These are phyloP conservation scores for Sordariomycetes sp. DNA, from an alignment of 2,329 filamentous ascomycete genomes.

Conservation along the genomic window DNA sequence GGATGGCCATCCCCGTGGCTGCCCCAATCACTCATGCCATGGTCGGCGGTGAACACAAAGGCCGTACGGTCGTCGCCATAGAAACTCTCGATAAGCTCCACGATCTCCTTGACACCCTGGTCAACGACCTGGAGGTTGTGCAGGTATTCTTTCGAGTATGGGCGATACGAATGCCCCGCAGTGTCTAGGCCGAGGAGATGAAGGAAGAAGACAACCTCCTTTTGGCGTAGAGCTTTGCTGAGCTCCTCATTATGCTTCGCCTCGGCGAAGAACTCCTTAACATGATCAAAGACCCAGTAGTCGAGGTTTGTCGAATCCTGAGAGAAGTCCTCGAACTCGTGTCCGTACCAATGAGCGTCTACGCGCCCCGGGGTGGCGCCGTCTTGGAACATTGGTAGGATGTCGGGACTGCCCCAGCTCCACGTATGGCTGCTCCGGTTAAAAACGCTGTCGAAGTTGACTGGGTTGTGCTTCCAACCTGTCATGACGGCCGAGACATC, in stretches of 20 bases:
- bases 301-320: conserved; percentile 71
- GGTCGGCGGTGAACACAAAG: conserved; percentile 93
- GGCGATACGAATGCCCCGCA: conserved; percentile 70
- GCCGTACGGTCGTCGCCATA: conserved; percentile 78
- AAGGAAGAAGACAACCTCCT: conserved; percentile 89
- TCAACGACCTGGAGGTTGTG: conserved; percentile 93
- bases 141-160: conserved; percentile 91
- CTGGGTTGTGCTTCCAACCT: conserved; percentile 96
- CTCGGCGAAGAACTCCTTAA: conserved; percentile 72
- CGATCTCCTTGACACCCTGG: conserved; percentile 73
- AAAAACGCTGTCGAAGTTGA: conserved; percentile 98
- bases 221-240: conserved; percentile 57
- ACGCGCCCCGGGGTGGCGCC: conserved; percentile 82
- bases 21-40: conserved; percentile 99
- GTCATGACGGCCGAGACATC: conserved; percentile 96
- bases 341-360: conserved; percentile 71
- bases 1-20: conserved; percentile 97
- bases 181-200: conserved; percentile 90
- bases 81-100: conserved; percentile 69
- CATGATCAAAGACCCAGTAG: conserved; percentile 89
- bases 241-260: conserved; percentile 69
- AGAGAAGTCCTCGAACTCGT: conserved; percentile 84
- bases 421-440: conserved; percentile 93
- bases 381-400: conserved; percentile 90
- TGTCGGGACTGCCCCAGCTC: conserved; percentile 98